Percentiles rank a stretch among this genome's conserved stretches.
These are phyloP conservation scores for Podospora anserina DNA, from an alignment of 495 filamentous ascomycete species.

Conservation along the genomic window DNA sequence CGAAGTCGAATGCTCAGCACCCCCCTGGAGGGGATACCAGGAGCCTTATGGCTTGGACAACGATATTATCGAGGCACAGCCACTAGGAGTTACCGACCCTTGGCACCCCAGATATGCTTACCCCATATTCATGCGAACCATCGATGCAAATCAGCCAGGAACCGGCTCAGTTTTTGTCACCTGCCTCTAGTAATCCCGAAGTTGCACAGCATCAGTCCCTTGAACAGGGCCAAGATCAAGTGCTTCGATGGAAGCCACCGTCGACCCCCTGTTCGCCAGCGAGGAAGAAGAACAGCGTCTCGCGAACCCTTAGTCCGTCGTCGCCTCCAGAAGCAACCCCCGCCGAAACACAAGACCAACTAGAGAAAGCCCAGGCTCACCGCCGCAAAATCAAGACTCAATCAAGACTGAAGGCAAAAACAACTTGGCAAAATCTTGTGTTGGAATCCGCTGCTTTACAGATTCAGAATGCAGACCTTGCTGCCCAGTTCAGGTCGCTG, in stretches of 20 bases:
- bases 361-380: background rate
- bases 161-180: background rate
- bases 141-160: background rate
- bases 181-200: background rate
- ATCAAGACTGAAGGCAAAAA: background rate
- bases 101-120: background rate
- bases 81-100: background rate
- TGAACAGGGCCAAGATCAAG: background rate
- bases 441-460: background rate
- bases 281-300: background rate
- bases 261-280: background rate
- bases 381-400: background rate
- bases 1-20: background rate
- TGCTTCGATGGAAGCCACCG: background rate
- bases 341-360: background rate
- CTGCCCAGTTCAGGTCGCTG: background rate
- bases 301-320: background rate
- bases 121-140: background rate
- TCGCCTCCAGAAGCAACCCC: background rate
- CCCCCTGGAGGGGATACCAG: background rate
- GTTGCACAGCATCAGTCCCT: background rate
- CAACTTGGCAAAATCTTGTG: background rate
- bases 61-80: background rate
- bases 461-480: background rate
- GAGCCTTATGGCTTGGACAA: background rate